phyloP scores from a whole-genome alignment of 306 rosid species.

The Astragalus membranaceus region DNA sequence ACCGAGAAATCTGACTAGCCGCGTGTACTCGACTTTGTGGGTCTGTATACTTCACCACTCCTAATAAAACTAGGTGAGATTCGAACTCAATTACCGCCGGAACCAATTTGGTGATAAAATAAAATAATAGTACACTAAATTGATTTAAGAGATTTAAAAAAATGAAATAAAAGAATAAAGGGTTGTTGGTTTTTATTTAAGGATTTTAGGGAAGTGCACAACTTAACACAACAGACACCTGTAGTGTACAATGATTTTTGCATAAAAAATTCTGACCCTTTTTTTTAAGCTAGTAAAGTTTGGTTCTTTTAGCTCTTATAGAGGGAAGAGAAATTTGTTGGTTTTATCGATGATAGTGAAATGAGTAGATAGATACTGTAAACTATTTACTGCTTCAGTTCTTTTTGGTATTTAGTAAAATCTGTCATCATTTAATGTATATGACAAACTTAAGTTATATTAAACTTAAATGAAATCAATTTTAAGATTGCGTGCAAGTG shows the following conservation, averaged over 20 bases:
- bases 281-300: slow-evolving; percentile 18
- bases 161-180: slow-evolving; percentile 2
- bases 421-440: not conserved
- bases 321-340: slow-evolving; percentile 9
- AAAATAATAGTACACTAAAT: not conserved
- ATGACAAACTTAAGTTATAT: not conserved
- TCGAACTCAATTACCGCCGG: too few species aligned
- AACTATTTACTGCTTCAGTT: slow-evolving; percentile 18
- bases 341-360: slow-evolving; percentile 27
- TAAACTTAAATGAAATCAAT: not conserved
- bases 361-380: slow-evolving; percentile 23
- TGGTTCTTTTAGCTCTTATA: slow-evolving; percentile 12
- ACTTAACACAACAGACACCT: not conserved
- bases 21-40: too few species aligned
- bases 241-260: slow-evolving; percentile 12
- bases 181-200: slow-evolving; percentile 1
- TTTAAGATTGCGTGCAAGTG: too few species aligned
- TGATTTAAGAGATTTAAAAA: not conserved
- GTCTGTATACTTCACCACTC: too few species aligned
- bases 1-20: too few species aligned
- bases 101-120: too few species aligned
- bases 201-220: slow-evolving; percentile 4
- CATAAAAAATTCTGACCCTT: slow-evolving; percentile 14
- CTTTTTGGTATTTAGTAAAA: slow-evolving; percentile 19
- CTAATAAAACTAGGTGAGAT: too few species aligned